Base-by-base conservation (phyloP, 2,329 filamentous ascomycete genomes). In the Colletotrichum brevisporum region DNA sequence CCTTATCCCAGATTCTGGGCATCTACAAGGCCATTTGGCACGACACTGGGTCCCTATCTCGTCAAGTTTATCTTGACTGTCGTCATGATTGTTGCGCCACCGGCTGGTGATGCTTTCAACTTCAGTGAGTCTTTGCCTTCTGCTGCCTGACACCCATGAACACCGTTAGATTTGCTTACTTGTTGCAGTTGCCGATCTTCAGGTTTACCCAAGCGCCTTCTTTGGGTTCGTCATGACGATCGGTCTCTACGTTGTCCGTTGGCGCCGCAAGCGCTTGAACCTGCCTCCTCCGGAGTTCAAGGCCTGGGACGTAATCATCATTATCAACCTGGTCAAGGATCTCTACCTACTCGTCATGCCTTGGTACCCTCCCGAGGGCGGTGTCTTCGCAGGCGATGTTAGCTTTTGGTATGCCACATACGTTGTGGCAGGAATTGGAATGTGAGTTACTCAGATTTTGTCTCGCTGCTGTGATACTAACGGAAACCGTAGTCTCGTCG, bases 321-420 rank as follows among this genome's bases (percentile, higher is more conserved):
- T 85, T 8, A 91, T 93, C 77, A 89, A 85, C 54, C 85, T 90
- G 50, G 75, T 88, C 0, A 79, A 89, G 0, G 87, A 91, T 58
- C 62, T 90, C 0, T 93, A 89, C 68, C 80, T 92, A 52, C 80
- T 93, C 3, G 83, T 90, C 26, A 92, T 92, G 84, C 91, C 91
- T 0, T 94, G 91, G 91, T 91, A 89, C 71, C 91, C 91, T 2
- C 91, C 91, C 0, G 81, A 83, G 0, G 84, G 82, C 0, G 91
- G 91, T 0, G 80, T 80, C 0, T 85, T 86, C 31, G 88, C 85
- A 0, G 91, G 90, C 0, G 88, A 91, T 67, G 90, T 93, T 0
- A 90, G 86, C 58, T 94, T 94, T 78, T 94, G 89, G 88, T 94
- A 93, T 71, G 90, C 84, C 1, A 93, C 90, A 0, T 93, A 93